phyloP scores from a whole-genome alignment of 257 asterid species.

The Solanum chiquidenum region DNA sequence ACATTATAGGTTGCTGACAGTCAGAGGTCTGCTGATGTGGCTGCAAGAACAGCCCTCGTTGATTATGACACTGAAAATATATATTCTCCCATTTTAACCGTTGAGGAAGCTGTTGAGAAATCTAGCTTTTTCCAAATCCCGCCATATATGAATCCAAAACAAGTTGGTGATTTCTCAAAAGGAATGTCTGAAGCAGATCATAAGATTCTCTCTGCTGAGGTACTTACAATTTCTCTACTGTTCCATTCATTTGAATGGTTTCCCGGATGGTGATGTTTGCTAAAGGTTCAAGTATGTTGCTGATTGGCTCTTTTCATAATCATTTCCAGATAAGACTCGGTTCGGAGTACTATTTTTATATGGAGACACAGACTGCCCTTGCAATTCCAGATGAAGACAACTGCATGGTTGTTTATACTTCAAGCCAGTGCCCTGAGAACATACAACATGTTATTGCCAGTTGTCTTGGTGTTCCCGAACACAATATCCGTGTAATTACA shows the following conservation, averaged over 20 bases:
- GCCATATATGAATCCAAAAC: constrained; percentile 22
- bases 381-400: constrained; percentile 83
- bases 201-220: constrained; percentile 55
- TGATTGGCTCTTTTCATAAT: background rate
- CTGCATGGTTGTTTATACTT: constrained; percentile 65
- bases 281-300: background rate
- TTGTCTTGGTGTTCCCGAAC: constrained; percentile 66
- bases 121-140: constrained; percentile 49
- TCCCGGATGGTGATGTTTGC: background rate
- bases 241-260: background rate
- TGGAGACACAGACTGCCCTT: constrained; percentile 68
- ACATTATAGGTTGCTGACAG: constrained; percentile 41
- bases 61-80: constrained; percentile 35
- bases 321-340: constrained; percentile 47
- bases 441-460: constrained; percentile 40
- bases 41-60: constrained; percentile 39
- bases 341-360: constrained; percentile 58
- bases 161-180: constrained; percentile 52
- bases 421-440: constrained; percentile 50
- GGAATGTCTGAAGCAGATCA: constrained; percentile 77
- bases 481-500: constrained; percentile 23
- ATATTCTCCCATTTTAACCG: constrained; percentile 57
- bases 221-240: background rate
- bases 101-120: constrained; percentile 54
- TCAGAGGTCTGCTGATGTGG: constrained; percentile 44